phyloP scores from a whole-genome alignment of 2,329 filamentous ascomycete species.

The Neofusicoccum umdonicola region DNA sequence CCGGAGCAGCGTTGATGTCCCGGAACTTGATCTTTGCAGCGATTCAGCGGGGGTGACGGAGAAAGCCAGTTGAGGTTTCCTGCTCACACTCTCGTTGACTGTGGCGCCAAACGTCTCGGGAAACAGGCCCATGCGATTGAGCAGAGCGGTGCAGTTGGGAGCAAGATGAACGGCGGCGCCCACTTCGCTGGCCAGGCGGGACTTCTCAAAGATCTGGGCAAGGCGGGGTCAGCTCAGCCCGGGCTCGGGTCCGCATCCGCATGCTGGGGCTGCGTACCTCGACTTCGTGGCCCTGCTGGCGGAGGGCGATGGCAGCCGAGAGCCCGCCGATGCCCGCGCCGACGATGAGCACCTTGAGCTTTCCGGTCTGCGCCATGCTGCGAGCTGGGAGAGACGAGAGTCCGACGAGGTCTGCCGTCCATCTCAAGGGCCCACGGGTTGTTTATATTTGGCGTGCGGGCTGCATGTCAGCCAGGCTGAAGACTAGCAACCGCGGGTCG shows the following conservation, averaged over 20 bases:
- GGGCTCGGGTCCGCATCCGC: not conserved
- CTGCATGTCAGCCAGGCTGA: not conserved
- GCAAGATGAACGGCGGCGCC: conserved; percentile 63
- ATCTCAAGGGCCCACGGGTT: not conserved
- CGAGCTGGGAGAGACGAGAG: not conserved
- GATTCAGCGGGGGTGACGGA: not conserved
- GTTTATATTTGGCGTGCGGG: not conserved
- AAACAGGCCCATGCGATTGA: conserved; percentile 47
- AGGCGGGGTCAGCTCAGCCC: not conserved
- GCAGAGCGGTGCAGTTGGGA: conserved; percentile 60
- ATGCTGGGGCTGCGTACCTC: not conserved
- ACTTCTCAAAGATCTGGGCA: conserved; percentile 55
- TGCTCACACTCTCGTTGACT: not conserved
- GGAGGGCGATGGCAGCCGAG: conserved; percentile 52
- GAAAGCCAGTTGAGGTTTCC: too few relatives aligned
- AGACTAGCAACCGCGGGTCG: not conserved
- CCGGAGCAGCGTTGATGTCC: not conserved
- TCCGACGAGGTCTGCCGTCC: not conserved
- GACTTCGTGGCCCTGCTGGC: conserved; percentile 53
- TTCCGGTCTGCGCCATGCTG: not conserved
- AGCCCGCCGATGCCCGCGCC: conserved; percentile 55
- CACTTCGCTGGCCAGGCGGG: conserved; percentile 54
- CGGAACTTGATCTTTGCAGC: not conserved
- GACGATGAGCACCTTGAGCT: conserved; percentile 33
- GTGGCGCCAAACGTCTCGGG: conserved; percentile 41